These are phyloP conservation scores for Gamarada debralockiae DNA, from an alignment of 495 filamentous ascomycete species.

Conservation along the genomic window DNA sequence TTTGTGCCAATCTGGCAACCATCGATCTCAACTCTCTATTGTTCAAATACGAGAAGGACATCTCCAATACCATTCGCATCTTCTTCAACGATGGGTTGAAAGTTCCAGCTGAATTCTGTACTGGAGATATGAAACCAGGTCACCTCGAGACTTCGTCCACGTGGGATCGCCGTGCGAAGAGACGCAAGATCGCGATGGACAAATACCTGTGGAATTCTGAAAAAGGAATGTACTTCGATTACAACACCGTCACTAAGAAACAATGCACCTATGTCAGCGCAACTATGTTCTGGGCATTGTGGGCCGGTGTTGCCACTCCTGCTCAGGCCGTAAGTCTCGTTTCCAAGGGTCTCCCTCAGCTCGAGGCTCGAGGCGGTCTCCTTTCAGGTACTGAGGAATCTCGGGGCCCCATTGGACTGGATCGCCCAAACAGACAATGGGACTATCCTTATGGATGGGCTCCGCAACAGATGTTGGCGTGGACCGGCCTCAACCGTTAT, in stretches of 20 bases:
- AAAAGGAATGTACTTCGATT: constrained; percentile 95
- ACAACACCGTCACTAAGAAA: constrained; percentile 75
- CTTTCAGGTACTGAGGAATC: constrained; percentile 84
- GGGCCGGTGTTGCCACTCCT: constrained; percentile 81
- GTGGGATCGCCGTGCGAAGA: constrained; percentile 84
- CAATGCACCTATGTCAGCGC: constrained; percentile 78
- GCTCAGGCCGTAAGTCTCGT: constrained; percentile 77
- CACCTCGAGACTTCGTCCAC: constrained; percentile 72
- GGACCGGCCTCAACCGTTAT: constrained; percentile 86
- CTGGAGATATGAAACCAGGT: constrained; percentile 48
- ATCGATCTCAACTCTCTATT: constrained; percentile 90
- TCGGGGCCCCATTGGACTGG: constrained; percentile 72
- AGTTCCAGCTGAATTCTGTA: constrained; percentile 77
- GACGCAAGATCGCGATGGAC: constrained; percentile 75
- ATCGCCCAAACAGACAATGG: constrained; percentile 92
- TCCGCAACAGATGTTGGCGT: constrained; percentile 96
- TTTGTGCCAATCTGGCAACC: constrained; percentile 85
- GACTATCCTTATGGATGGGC: constrained; percentile 98
- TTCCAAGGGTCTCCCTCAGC: constrained; percentile 68
- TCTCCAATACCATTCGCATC: constrained; percentile 74
- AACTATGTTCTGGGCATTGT: constrained; percentile 96
- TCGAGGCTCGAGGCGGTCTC: constrained; percentile 86
- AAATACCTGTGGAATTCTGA: constrained; percentile 88
- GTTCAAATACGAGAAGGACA: constrained; percentile 95
- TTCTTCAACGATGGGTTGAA: constrained; percentile 74